A percentile compares a stretch with the other conserved stretches of the same genome.
phyloP scores from a whole-genome alignment of 208 protist species.

The Trypanosoma lewisi region DNA sequence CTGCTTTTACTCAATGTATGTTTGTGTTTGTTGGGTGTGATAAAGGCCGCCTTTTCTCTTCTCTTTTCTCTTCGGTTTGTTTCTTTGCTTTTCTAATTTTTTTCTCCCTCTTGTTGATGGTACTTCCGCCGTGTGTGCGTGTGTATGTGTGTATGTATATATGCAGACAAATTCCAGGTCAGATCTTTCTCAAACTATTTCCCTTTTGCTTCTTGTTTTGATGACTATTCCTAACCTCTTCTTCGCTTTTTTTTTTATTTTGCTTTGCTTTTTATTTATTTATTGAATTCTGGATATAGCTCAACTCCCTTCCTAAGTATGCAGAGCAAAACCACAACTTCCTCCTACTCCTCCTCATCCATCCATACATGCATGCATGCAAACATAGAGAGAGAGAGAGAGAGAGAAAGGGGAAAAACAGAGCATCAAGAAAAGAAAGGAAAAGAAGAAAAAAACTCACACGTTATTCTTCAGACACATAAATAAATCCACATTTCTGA shows the following conservation, averaged over 20 bases:
- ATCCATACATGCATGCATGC: neutral
- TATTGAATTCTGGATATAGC: neutral
- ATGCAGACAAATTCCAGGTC: neutral
- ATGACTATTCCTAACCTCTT: neutral
- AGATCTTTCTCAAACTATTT: too few species aligned
- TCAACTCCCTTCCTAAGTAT: neutral
- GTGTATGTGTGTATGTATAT: neutral
- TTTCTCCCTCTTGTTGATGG: neutral
- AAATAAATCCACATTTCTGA: too few species aligned
- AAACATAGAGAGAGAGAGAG: conserved; percentile 14
- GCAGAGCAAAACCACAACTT: neutral
- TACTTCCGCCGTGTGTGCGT: neutral
- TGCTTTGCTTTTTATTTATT: neutral
- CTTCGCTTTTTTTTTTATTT: conserved; percentile 14
- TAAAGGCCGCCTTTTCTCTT: neutral
- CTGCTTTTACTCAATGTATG: too few species aligned
- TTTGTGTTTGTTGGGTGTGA: too few species aligned
- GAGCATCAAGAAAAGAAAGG: neutral
- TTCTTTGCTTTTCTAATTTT: conserved; percentile 4
- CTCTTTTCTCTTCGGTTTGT: conserved; percentile 5
- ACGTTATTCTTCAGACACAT: too few species aligned
- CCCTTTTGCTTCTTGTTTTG: neutral
- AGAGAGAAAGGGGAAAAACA: neutral
- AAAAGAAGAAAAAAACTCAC: conserved; percentile 12
- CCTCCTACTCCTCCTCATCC: neutral